A percentile compares a stretch with the other conserved stretches of the same genome.
Evolutionary conservation across 768 basidiomycete species (phyloP).

Genomic region (Naganishia friedmannii): DNA sequence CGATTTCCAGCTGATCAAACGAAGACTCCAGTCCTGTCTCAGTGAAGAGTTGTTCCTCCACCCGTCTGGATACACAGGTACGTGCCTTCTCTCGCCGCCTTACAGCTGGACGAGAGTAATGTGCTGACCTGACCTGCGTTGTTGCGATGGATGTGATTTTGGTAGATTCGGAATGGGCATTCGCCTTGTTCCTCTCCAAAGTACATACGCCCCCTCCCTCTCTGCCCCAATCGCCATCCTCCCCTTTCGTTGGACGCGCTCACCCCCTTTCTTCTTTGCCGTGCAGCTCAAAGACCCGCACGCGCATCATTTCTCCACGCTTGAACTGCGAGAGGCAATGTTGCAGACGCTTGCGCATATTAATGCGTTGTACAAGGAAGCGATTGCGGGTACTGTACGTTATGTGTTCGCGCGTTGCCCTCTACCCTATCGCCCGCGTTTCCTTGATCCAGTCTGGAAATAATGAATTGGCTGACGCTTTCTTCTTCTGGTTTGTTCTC

Average conservation of each 20-base stretch:
- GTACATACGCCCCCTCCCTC: slow-evolving; percentile 51
- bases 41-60: slow-evolving; percentile 79
- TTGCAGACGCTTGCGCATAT: slow-evolving; percentile 76
- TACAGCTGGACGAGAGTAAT: too few species aligned
- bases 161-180: slow-evolving; percentile 93
- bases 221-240: neutral
- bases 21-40: slow-evolving; percentile 69
- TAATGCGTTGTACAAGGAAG: slow-evolving; percentile 71
- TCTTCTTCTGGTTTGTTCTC: neutral
- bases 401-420: too few species aligned
- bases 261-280: neutral
- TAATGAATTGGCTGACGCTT: too few species aligned
- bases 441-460: too few species aligned
- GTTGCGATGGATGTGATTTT: too few species aligned
- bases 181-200: slow-evolving; percentile 84
- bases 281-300: slow-evolving; percentile 75
- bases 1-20: slow-evolving; percentile 75
- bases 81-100: slow-evolving; percentile 31
- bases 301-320: slow-evolving; percentile 69
- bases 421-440: too few species aligned
- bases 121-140: too few species aligned
- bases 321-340: slow-evolving; percentile 77
- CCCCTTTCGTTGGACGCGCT: neutral
- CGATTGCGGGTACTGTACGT: slow-evolving; percentile 56
- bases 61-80: slow-evolving; percentile 90